These are phyloP conservation scores for Coniosporium tulheliwenetii DNA, from an alignment of 2,329 filamentous ascomycete genomes.

Conservation along the genomic window DNA sequence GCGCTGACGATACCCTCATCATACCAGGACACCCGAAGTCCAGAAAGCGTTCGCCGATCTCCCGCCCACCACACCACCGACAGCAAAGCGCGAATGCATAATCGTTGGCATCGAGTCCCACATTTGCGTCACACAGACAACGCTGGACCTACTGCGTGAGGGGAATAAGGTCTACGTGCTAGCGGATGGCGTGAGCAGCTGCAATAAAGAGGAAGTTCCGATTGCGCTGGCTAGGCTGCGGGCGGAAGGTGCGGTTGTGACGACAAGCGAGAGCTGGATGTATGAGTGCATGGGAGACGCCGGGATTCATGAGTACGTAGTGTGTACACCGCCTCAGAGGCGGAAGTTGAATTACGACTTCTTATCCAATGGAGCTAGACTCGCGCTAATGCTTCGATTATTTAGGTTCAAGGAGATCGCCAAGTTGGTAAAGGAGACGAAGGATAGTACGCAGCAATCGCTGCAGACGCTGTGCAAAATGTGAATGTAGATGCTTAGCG, in stretches of 20 bases:
- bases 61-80: constrained; percentile 11
- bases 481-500: constrained; percentile 9
- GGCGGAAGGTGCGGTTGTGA: constrained; percentile 61
- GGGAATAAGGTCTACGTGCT: constrained; percentile 77
- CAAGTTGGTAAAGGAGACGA: constrained; percentile 62
- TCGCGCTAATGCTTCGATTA: constrained; percentile 23
- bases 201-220: constrained; percentile 65
- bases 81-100: constrained; percentile 43
- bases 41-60: constrained; percentile 25
- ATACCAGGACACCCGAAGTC: constrained; percentile 44
- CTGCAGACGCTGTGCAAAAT: constrained; percentile 51
- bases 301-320: constrained; percentile 35
- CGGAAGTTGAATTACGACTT: background rate
- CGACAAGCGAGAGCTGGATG: constrained; percentile 75
- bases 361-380: background rate
- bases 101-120: constrained; percentile 87
- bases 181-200: constrained; percentile 79
- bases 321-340: constrained; percentile 7
- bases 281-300: constrained; percentile 87
- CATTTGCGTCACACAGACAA: constrained; percentile 89
- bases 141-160: constrained; percentile 58
- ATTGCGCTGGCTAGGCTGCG: constrained; percentile 65
- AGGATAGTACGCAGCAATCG: constrained; percentile 51
- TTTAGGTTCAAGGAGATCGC: constrained; percentile 47
- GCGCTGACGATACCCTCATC: constrained; percentile 1